Conservation (phyloP, 805 yeast genomes). For the Kuraishia ogatae region DNA sequence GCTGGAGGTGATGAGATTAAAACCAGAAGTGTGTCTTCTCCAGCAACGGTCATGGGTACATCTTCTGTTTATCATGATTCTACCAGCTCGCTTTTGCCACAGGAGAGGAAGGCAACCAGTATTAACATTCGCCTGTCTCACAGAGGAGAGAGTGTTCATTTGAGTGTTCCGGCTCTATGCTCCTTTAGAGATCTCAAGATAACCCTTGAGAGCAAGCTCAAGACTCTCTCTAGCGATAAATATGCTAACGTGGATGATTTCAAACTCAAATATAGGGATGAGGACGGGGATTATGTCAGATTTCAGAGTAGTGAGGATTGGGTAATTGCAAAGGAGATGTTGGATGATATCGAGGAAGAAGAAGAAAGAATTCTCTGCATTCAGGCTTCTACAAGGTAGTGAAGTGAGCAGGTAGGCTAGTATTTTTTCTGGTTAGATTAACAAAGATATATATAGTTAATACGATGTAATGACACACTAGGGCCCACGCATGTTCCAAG, state of each 20-base stretch:
- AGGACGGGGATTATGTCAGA: slow-evolving; percentile 89
- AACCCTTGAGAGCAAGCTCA: slow-evolving; percentile 42
- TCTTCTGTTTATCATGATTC: neutral
- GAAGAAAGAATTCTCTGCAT: slow-evolving; percentile 25
- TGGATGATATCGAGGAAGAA: slow-evolving; percentile 37
- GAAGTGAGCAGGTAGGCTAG: too few relatives aligned
- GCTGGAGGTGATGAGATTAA: slow-evolving; percentile 13
- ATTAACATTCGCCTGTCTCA: slow-evolving; percentile 23
- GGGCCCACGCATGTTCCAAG: neutral
- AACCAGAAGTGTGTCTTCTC: slow-evolving; percentile 25
- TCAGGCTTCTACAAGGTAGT: neutral
- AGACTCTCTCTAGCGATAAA: slow-evolving; percentile 8
- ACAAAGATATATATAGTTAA: too few relatives aligned
- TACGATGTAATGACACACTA: neutral
- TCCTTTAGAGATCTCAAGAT: slow-evolving; percentile 22
- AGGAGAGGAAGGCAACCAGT: neutral
- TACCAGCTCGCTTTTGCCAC: neutral
- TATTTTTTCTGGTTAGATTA: neutral
- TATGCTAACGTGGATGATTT: slow-evolving; percentile 51
- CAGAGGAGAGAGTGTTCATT: slow-evolving; percentile 47
- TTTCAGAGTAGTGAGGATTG: slow-evolving; percentile 85
- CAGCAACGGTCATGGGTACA: slow-evolving; percentile 12
- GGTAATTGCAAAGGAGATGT: slow-evolving; percentile 71
- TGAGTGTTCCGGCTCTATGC: slow-evolving; percentile 40
- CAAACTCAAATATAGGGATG: slow-evolving; percentile 78